phyloP scores from a whole-genome alignment of 2,329 filamentous ascomycete genomes.

The Phyllosticta ampelicida region DNA sequence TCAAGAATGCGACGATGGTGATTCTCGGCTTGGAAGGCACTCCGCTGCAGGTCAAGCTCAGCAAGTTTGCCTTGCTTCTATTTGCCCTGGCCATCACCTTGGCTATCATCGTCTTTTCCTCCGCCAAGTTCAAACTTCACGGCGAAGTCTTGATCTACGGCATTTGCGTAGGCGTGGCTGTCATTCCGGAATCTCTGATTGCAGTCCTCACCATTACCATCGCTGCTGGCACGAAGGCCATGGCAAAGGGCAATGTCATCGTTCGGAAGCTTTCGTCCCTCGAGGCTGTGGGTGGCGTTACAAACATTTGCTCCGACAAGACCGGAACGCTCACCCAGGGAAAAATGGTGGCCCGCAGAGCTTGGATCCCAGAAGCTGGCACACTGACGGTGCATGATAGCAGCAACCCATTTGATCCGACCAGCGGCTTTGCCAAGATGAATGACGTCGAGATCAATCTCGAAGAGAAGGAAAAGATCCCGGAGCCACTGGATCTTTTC shows the following conservation, averaged over 20 bases:
- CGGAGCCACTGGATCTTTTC: slow-evolving; percentile 19
- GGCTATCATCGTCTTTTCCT: slow-evolving; percentile 57
- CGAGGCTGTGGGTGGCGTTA: slow-evolving; percentile 32
- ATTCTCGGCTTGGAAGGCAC: slow-evolving; percentile 65
- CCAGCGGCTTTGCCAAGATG: slow-evolving; percentile 23
- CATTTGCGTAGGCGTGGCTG: slow-evolving; percentile 37
- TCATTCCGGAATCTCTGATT: slow-evolving; percentile 39
- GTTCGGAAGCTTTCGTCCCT: slow-evolving; percentile 29
- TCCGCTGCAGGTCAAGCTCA: slow-evolving; percentile 73
- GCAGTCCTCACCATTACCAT: slow-evolving; percentile 52
- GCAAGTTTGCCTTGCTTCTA: slow-evolving; percentile 71
- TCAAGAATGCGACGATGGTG: slow-evolving; percentile 30
- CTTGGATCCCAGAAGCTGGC: slow-evolving; percentile 26
- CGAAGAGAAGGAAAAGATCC: slow-evolving; percentile 16
- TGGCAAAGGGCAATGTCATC: slow-evolving; percentile 32
- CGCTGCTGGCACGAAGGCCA: slow-evolving; percentile 32
- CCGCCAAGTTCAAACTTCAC: slow-evolving; percentile 39
- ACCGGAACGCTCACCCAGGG: slow-evolving; percentile 31
- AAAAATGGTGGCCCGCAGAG: slow-evolving; percentile 30
- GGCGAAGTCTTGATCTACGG: slow-evolving; percentile 39
- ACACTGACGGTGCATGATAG: slow-evolving; percentile 24
- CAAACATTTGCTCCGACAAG: slow-evolving; percentile 26
- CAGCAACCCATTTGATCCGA: slow-evolving; percentile 25
- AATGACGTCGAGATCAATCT: slow-evolving; percentile 19
- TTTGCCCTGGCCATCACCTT: slow-evolving; percentile 64